Base-by-base conservation (phyloP, 1,284 basidiomycete species). In the Wallemia mellicola region DNA sequence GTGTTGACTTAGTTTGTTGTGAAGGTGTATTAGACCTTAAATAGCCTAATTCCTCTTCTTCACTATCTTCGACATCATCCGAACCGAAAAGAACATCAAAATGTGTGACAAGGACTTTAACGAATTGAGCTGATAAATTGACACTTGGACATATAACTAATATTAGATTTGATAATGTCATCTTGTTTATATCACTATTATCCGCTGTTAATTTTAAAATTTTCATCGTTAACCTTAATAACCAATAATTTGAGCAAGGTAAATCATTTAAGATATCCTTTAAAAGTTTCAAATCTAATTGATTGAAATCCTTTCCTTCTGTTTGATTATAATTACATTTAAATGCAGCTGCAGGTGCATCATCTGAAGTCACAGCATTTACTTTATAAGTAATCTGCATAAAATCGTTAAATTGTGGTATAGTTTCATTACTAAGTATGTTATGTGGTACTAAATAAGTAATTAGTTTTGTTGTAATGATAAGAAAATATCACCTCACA, bases 401-500 rank as follows among this genome's bases (percentile, higher is more conserved):
- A n/a, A 48, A 48, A 22, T 48, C 38, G 38, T 48, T 48, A n/a
- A 48, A 48, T 48, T 48, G 38, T 48, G 38, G 38, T 48, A 48
- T 48, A 48, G 14, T 11, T n/a, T 48, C 38, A 48, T 48, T 22
- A 3, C 14, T 48, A n/a, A 48, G 38, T 48, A 48, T 48, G 38
- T 48, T 48, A 22, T 48, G 38, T 48, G 38, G 38, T 48, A 48
- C 30, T 32, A 19, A n/a, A n/a, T 32, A 19, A 32, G 30, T 7
- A 9, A 32, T 32, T 7, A 9, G 30, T 19, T 7, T 32, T 32
- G 19, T 7, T 32, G 30, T 32, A 19, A 32, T 19, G 7, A 19
- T 32, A 7, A 32, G 19, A 32, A 32, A 32, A 9, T 32, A 32
- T 19, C 30, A 32, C 7, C 73, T 64, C 61, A 73, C 73, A 63